Evolutionary conservation across 106 monocot species (phyloP).

Genomic region (Dendrobium catenatum): DNA sequence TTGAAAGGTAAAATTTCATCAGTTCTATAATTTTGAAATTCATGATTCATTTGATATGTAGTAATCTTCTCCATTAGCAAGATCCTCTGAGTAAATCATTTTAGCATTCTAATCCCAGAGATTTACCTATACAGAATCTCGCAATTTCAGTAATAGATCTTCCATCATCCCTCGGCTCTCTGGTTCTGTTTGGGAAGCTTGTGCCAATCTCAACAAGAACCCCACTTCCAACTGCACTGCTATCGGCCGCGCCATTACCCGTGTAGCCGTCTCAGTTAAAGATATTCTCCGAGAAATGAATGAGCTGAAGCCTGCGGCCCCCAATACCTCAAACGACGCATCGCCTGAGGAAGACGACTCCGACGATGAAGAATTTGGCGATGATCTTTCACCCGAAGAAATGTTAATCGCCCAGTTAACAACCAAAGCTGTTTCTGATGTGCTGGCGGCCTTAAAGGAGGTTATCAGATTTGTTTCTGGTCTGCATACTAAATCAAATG

Average conservation of each 20-base stretch:
- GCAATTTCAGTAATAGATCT: slow-evolving; percentile 21
- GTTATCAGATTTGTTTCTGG: slow-evolving; percentile 52
- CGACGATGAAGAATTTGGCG: slow-evolving; percentile 28
- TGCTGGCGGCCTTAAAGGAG: slow-evolving; percentile 55
- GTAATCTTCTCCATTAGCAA: too few species aligned
- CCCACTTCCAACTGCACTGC: slow-evolving; percentile 69
- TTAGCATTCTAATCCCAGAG: not conserved
- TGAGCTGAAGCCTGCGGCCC: slow-evolving; percentile 46
- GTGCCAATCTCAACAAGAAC: slow-evolving; percentile 55
- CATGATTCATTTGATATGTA: too few species aligned
- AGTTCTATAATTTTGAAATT: too few species aligned
- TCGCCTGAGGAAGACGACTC: slow-evolving; percentile 18
- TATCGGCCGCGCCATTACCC: slow-evolving; percentile 67
- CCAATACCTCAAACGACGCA: slow-evolving; percentile 1
- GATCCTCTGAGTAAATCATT: too few species aligned
- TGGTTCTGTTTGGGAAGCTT: slow-evolving; percentile 87
- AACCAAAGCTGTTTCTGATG: slow-evolving; percentile 34
- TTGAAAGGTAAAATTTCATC: too few species aligned
- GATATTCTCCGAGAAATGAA: slow-evolving; percentile 78
- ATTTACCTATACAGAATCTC: slow-evolving; percentile 21
- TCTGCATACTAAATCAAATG: slow-evolving; percentile 28
- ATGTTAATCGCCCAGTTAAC: slow-evolving; percentile 43
- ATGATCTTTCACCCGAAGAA: slow-evolving; percentile 52
- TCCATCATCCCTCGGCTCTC: slow-evolving; percentile 59
- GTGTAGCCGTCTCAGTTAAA: slow-evolving; percentile 71